Base-by-base conservation (phyloP, 169 alveolate species). In the Plasmodium relictum region DNA sequence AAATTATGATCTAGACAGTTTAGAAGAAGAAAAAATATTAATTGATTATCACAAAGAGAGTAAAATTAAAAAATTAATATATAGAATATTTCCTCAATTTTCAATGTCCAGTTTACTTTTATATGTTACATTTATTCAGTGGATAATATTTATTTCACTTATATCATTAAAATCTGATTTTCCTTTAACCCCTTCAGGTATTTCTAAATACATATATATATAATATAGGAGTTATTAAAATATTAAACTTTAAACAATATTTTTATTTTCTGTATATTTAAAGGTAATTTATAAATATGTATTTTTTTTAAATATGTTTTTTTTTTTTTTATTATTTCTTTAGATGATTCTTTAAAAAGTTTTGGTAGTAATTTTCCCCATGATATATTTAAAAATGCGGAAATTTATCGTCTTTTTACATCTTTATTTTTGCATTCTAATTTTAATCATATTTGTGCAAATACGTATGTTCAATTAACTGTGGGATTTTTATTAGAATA, bases 381-480 rank as follows among this genome's bases (percentile, higher is more conserved):
- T 52, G 59, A 72, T 20, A 70, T 86, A 58, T 86, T 70, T 48
- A 86, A 69, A 56, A 71, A 71, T 56, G 74, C 88, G 44, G 92
- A 86, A 44, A 41, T 71, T 86, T 72, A 86, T 86, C 92, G 92
- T 74, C 92, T 72, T 16, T 86, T 71, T 59, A 86, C 92, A 62
- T 44, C 92, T 2, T 26, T 86, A 24, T 72, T 86, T 86, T 72
- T 86, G 45, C 92, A 86, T 72, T 86, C 92, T 12, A 86, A 86
- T 70, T 86, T 86, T 72, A 86, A 86, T 54, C 92, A 86, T 68
- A 86, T 86, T 86, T 86, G 92, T 86, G 86, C 92, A 70, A 86
- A 86, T 71, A 86, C 92, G 16, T 86, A 86, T 86, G 87, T 86
- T 24, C 92, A 86, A 61, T 62, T 86, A 59, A 86, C 92, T 14